These are phyloP conservation scores for Colletotrichum coccodes DNA, from an alignment of 2,329 filamentous ascomycete species.

Conservation along the genomic window DNA sequence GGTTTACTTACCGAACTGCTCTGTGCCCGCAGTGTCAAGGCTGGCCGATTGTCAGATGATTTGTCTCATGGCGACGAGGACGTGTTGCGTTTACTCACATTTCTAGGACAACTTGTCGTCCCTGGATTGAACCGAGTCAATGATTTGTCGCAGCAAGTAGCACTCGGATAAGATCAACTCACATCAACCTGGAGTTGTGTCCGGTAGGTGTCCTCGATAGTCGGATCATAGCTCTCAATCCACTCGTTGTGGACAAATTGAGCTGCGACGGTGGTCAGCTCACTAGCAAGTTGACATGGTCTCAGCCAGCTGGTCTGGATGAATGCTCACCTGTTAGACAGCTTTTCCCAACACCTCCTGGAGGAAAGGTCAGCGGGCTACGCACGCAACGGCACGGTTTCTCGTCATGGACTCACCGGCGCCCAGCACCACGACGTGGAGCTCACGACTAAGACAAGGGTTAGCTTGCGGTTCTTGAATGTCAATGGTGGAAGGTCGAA, in stretches of 20 bases:
- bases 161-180: constrained; percentile 51
- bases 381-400: constrained; percentile 29
- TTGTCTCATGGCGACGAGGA: background rate
- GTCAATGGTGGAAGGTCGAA: background rate
- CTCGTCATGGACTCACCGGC: constrained; percentile 66
- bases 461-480: background rate
- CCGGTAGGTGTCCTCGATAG: constrained; percentile 81
- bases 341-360: constrained; percentile 86
- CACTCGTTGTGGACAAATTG: constrained; percentile 95
- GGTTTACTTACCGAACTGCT: constrained; percentile 84
- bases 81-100: constrained; percentile 68
- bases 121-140: constrained; percentile 61
- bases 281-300: background rate
- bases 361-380: constrained; percentile 34
- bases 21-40: constrained; percentile 89
- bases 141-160: constrained; percentile 25
- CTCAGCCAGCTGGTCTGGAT: background rate
- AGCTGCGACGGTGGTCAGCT: constrained; percentile 59
- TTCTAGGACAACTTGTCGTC: constrained; percentile 88
- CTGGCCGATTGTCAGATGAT: constrained; percentile 53
- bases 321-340: constrained; percentile 79
- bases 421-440: constrained; percentile 84
- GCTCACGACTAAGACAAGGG: constrained; percentile 70
- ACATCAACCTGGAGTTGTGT: constrained; percentile 86
- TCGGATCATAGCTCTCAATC: constrained; percentile 88